phyloP scores from a whole-genome alignment of 2,329 filamentous ascomycete genomes.

The Paraphaeosphaeria sporulosa region DNA sequence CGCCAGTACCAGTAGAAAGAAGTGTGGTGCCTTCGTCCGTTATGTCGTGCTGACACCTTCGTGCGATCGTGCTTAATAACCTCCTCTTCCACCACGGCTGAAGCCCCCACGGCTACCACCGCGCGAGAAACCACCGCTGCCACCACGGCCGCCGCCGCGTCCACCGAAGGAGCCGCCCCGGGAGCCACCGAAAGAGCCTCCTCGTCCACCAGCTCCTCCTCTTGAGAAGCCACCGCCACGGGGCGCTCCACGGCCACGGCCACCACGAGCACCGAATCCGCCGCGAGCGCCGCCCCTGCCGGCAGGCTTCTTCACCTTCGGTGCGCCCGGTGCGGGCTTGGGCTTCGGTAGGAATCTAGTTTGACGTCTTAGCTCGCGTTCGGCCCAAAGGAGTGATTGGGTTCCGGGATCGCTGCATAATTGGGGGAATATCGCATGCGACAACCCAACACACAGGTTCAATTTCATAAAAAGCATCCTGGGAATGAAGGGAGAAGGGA shows the following conservation, averaged over 20 bases:
- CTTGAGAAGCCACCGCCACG: constrained; percentile 58
- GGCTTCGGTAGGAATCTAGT: constrained; percentile 90
- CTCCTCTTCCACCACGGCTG: constrained; percentile 40
- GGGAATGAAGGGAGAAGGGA: neutral
- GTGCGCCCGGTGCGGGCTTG: constrained; percentile 73
- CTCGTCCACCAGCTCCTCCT: constrained; percentile 41
- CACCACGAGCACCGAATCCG: constrained; percentile 24
- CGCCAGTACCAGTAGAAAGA: constrained; percentile 12
- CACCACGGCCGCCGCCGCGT: constrained; percentile 51
- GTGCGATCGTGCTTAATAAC: constrained; percentile 33
- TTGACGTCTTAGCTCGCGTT: constrained; percentile 23
- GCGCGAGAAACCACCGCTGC: constrained; percentile 43
- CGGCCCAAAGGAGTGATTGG: neutral
- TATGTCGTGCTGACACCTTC: neutral
- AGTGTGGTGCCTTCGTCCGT: neutral
- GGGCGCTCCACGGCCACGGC: constrained; percentile 58
- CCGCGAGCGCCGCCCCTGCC: constrained; percentile 65
- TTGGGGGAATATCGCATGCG: neutral
- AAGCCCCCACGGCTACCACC: constrained; percentile 36
- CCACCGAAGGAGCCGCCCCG: constrained; percentile 30
- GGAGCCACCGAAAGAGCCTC: constrained; percentile 23
- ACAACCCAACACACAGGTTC: neutral
- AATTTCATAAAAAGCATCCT: neutral
- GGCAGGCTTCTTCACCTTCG: constrained; percentile 74
- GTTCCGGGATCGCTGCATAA: neutral